Evolutionary conservation across 2,329 filamentous ascomycete genomes (phyloP).

Genomic region (Neofusicoccum kwambonambiense): DNA sequence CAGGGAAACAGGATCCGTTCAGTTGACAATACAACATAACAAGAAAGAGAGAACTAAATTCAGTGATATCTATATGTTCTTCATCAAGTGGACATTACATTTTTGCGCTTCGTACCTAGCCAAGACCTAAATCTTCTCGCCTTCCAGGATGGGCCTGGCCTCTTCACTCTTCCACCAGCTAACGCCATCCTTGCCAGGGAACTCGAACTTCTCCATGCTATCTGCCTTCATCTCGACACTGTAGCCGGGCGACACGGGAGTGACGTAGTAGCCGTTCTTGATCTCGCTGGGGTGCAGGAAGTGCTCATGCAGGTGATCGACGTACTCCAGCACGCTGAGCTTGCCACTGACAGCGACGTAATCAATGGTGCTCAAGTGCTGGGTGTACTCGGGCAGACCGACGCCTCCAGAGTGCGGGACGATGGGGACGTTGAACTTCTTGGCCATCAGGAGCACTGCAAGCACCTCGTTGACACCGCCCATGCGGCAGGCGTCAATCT

Average conservation of each 20-base stretch:
- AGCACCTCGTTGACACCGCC: slow-evolving; percentile 90
- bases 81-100: neutral
- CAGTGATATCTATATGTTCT: neutral
- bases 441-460: slow-evolving; percentile 83
- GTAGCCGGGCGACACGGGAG: slow-evolving; percentile 78
- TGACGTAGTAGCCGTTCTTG: slow-evolving; percentile 83
- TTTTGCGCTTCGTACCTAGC: neutral
- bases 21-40: too few species aligned
- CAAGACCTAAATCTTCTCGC: slow-evolving; percentile 41
- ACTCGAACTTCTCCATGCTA: slow-evolving; percentile 78
- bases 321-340: slow-evolving; percentile 81
- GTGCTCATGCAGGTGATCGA: slow-evolving; percentile 92
- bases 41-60: neutral
- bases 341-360: slow-evolving; percentile 84
- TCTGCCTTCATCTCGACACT: slow-evolving; percentile 90
- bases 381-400: slow-evolving; percentile 88
- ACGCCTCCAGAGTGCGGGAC: slow-evolving; percentile 90
- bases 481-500: slow-evolving; percentile 86
- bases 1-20: too few species aligned
- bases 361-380: slow-evolving; percentile 89
- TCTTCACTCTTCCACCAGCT: slow-evolving; percentile 85
- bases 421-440: slow-evolving; percentile 75
- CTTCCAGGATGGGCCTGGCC: slow-evolving; percentile 71
- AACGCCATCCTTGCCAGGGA: slow-evolving; percentile 72
- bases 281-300: slow-evolving; percentile 80